Conservation (phyloP, 768 basidiomycete genomes). For the Grammothele lineata region DNA sequence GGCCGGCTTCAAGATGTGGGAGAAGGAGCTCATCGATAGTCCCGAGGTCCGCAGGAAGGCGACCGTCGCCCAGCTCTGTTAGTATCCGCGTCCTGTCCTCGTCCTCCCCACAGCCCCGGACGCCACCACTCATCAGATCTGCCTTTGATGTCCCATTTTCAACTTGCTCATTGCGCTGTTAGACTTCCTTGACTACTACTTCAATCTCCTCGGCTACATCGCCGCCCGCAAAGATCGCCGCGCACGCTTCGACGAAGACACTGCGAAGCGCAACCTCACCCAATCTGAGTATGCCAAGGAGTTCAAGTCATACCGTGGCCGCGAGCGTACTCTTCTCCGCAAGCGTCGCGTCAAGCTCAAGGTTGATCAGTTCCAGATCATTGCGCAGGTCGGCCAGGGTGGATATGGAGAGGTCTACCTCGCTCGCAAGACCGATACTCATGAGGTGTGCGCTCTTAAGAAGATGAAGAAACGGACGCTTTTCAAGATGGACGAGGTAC, state of each 20-base stretch:
- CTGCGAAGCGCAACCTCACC: conserved; percentile 57
- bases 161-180: not conserved
- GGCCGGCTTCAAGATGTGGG: conserved; percentile 67
- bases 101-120: not conserved
- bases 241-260: conserved; percentile 78
- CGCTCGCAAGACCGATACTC: conserved; percentile 91
- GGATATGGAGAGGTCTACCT: conserved; percentile 98
- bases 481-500: conserved; percentile 97
- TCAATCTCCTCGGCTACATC: conserved; percentile 89
- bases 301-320: conserved; percentile 88
- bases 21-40: conserved; percentile 78
- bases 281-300: conserved; percentile 63
- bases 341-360: conserved; percentile 89
- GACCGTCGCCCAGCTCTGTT: conserved; percentile 95
- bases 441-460: conserved; percentile 95
- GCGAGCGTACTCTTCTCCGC: conserved; percentile 90
- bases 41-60: conserved; percentile 91
- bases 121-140: not conserved
- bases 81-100: conserved; percentile 26
- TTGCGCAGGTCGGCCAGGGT: conserved; percentile 97
- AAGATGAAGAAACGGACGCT: conserved; percentile 94
- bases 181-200: conserved; percentile 99
- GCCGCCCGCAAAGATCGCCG: conserved; percentile 82
- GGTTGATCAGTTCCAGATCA: conserved; percentile 96
- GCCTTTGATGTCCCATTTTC: not conserved